Evolutionary conservation across 1,284 basidiomycete species (phyloP), one percentile per base, ranked within the genome.

Genomic region (Gomphus bonarii): DNA sequence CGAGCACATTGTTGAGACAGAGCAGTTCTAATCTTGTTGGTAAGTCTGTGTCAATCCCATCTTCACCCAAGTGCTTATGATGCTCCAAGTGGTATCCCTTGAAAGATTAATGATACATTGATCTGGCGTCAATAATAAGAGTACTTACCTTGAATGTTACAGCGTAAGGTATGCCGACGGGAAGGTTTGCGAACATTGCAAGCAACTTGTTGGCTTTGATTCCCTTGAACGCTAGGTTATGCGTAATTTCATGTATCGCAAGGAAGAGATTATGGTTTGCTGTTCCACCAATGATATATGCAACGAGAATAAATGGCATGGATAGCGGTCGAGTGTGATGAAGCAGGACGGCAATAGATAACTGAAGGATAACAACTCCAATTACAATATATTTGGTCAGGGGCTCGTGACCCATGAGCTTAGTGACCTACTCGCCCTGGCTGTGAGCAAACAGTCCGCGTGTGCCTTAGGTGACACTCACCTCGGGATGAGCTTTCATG

Each of bases 221-320:
- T 30, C 87, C 78, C 62, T 80, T 82, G 75, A 98, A 99, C 2
- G 93, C 95, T 36, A 99, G 79, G 68, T 98, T 98, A 72, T 99
- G 95, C 1, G 95, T 97, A 63, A 99, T 98, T 68, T 99, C 95
- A 69, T 99, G 95, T 58, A 99, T 97, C 25, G 95, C 93, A 40
- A 99, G 79, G 72, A 99, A 99, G 30, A 94, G 80, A 70, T 99
- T 98, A 68, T 99, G 95, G 72, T 98, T 99, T 16, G 89, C 87
- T 0, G 95, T 97, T 3, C 92, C 97, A 4, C 95, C 95, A 55
- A 99, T 78, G 8, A 75, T 75, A 68, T 98, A 99, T 0, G 95
- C 92, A 9, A 78, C 75, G 36, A 88, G 63, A 49, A 97, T 67
- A 69, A 97, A 95, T 44, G 75, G 68, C 55, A 79, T 80, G 5